A percentile compares a stretch with the other conserved stretches of the same genome.
phyloP scores from a whole-genome alignment of 2,329 filamentous ascomycete genomes.

The Ophioceras dolichostomum region DNA sequence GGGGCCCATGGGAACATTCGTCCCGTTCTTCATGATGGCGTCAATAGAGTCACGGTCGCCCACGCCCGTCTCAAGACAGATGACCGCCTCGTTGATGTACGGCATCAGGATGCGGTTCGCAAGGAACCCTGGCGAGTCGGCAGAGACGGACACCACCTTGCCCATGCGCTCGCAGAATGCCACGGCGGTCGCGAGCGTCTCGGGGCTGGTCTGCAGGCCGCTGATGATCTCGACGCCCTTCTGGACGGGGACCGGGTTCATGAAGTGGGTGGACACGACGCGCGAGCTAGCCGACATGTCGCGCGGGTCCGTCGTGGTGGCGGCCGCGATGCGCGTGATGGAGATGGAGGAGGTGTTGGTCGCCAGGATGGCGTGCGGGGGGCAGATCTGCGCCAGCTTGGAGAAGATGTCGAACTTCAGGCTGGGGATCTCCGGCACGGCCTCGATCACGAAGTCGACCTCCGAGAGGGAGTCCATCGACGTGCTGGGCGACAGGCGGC shows the following conservation, averaged over 20 bases:
- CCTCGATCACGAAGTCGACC: constrained; percentile 97
- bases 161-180: constrained; percentile 86
- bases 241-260: constrained; percentile 96
- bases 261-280: constrained; percentile 94
- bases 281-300: constrained; percentile 74
- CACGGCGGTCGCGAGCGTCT: constrained; percentile 71
- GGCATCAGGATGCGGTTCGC: constrained; percentile 98
- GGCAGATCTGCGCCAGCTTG: constrained; percentile 68
- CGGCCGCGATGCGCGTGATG: constrained; percentile 88
- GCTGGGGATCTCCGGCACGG: constrained; percentile 80
- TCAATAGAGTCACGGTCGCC: constrained; percentile 88
- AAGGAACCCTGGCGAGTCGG: constrained; percentile 86
- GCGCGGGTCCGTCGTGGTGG: constrained; percentile 65
- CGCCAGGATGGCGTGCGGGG: constrained; percentile 77
- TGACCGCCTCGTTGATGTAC: constrained; percentile 96
- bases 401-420: constrained; percentile 85
- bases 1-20: constrained; percentile 96
- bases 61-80: constrained; percentile 88
- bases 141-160: constrained; percentile 78
- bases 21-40: constrained; percentile 98
- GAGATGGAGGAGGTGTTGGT: constrained; percentile 99
- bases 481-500: constrained; percentile 57
- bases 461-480: constrained; percentile 64
- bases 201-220: constrained; percentile 77
- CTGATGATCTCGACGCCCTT: constrained; percentile 97